phyloP scores from a whole-genome alignment of 148 eudicot genomes.

The Hydrangea macrophylla region DNA sequence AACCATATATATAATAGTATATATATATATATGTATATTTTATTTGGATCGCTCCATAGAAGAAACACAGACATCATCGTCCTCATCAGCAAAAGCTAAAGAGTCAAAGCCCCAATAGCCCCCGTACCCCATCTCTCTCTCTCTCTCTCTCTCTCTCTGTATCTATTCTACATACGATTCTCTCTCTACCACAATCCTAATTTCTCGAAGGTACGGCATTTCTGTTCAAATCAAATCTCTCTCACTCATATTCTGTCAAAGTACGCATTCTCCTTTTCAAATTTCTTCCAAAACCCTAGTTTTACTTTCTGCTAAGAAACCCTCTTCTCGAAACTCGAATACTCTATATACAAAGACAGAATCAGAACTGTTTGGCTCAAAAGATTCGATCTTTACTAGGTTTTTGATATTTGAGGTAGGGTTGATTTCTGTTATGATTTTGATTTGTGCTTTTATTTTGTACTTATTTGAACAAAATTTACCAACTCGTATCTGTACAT shows the following conservation, averaged over 20 bases:
- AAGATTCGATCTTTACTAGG: conserved; percentile 7
- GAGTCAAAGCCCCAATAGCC: conserved; percentile 17
- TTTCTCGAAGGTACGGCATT: conserved; percentile 7
- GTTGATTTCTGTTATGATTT: conserved; percentile 7
- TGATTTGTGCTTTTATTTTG: conserved; percentile 6
- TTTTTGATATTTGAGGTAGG: conserved; percentile 9
- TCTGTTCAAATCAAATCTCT: not conserved
- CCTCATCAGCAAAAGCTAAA: conserved; percentile 5
- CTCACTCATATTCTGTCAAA: not conserved
- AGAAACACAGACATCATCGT: conserved; percentile 11
- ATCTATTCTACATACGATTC: conserved; percentile 9
- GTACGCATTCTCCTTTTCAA: conserved; percentile 1
- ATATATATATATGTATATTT: not conserved
- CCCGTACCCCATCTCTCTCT: not conserved
- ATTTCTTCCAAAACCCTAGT: conserved; percentile 30
- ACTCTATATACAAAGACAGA: not conserved
- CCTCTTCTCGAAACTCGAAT: conserved; percentile 1
- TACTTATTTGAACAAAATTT: not conserved
- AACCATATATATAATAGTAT: not conserved
- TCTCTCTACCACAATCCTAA: conserved; percentile 13
- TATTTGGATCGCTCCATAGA: not conserved
- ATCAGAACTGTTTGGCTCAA: not conserved
- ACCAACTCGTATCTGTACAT: not conserved
- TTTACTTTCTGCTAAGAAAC: conserved; percentile 14
- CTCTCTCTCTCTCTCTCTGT: conserved; percentile 12